phyloP scores from a whole-genome alignment of 257 asterid genomes.

The Ligustrum vulgare region DNA sequence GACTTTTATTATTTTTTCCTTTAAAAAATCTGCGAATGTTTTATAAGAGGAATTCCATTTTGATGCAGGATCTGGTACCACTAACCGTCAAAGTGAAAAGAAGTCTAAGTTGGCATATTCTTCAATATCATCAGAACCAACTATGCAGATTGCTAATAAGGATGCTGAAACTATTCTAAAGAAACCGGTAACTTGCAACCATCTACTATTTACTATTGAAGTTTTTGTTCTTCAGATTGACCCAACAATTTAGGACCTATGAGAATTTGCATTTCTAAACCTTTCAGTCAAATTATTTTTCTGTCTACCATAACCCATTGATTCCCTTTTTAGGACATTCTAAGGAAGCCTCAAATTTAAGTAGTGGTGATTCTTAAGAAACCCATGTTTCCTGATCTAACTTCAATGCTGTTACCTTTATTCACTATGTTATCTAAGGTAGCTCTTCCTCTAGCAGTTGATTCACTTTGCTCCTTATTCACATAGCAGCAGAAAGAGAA shows the following conservation, averaged over 20 bases:
- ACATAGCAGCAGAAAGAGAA: background rate
- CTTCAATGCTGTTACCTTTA: background rate
- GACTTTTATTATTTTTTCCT: background rate
- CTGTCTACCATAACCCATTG: background rate
- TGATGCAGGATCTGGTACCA: conserved; percentile 28
- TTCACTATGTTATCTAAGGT: background rate
- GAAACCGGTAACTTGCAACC: conserved; percentile 10
- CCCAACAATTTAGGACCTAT: background rate
- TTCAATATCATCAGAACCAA: conserved; percentile 19
- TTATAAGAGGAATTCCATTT: conserved; percentile 1
- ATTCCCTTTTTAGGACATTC: background rate
- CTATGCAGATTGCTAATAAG: conserved; percentile 13
- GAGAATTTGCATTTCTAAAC: background rate
- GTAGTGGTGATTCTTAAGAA: background rate
- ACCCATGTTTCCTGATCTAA: background rate
- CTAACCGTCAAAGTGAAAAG: conserved; percentile 21
- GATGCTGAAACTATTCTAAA: conserved; percentile 1
- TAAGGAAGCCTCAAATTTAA: background rate
- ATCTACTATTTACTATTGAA: background rate
- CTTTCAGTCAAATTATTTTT: background rate
- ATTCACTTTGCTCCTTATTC: background rate
- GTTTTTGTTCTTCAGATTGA: background rate
- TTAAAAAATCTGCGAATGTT: background rate
- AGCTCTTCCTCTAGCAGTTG: background rate
- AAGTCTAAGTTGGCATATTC: conserved; percentile 10